phyloP scores from a whole-genome alignment of 202 grass and related monocot genomes.

The Schoenoplectus triqueter region DNA sequence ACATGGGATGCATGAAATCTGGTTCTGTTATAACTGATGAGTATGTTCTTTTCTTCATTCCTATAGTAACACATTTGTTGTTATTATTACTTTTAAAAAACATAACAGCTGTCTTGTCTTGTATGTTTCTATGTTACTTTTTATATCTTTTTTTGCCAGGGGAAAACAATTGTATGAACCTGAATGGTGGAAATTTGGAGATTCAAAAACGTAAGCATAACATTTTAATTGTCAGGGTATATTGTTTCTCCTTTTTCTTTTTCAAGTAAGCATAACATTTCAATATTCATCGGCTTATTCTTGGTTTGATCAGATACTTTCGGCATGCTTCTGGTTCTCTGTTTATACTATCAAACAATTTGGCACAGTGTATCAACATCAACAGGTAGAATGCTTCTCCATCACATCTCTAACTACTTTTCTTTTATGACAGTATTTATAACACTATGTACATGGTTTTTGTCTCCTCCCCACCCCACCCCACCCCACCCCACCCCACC shows the following conservation, averaged over 20 bases:
- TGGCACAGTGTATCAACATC: slow-evolving; percentile 87
- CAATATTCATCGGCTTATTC: slow-evolving; percentile 7
- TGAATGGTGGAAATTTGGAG: slow-evolving; percentile 99
- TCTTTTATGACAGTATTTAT: slow-evolving; percentile 11
- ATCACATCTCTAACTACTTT: background rate
- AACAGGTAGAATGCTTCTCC: slow-evolving; percentile 61
- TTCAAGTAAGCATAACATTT: slow-evolving; percentile 37
- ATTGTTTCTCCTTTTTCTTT: slow-evolving; percentile 24
- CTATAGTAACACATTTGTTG: slow-evolving; percentile 10
- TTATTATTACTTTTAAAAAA: slow-evolving; percentile 29
- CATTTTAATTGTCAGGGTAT: background rate
- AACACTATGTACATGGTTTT: background rate
- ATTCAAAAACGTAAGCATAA: slow-evolving; percentile 64
- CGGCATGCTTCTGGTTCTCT: slow-evolving; percentile 92
- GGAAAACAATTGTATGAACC: slow-evolving; percentile 98
- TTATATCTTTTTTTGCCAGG: slow-evolving; percentile 47
- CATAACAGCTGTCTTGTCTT: slow-evolving; percentile 4
- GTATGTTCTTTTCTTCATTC: slow-evolving; percentile 56
- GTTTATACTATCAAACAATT: slow-evolving; percentile 89
- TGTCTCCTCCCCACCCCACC: too few species aligned
- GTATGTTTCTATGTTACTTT: background rate
- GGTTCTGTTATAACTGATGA: slow-evolving; percentile 82
- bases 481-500: too few species aligned
- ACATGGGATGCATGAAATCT: slow-evolving; percentile 99
- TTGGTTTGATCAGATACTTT: slow-evolving; percentile 73